Evolutionary conservation across 257 asterid genomes (phyloP).

Genomic region (Penstemon davidsonii): DNA sequence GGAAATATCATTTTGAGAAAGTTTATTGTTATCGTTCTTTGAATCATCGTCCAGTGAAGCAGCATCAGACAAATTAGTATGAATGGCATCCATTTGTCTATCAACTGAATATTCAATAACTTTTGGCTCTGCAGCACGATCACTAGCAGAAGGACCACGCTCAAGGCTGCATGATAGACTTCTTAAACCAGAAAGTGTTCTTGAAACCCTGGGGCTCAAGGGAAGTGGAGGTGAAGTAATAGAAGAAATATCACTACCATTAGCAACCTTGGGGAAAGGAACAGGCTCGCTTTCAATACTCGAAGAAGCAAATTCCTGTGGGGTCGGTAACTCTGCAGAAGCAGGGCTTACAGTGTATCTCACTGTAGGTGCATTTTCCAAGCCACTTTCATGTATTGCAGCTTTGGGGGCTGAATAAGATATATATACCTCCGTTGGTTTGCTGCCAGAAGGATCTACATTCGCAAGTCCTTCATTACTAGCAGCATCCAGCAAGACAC

Average conservation of each 20-base stretch:
- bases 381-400: conserved; percentile 46
- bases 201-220: conserved; percentile 75
- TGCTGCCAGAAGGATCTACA: conserved; percentile 52
- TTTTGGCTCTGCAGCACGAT: conserved; percentile 52
- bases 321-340: conserved; percentile 40
- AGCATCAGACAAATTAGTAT: conserved; percentile 56
- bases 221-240: conserved; percentile 65
- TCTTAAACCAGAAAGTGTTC: conserved; percentile 65
- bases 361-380: conserved; percentile 46
- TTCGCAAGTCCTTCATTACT: conserved; percentile 46
- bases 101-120: conserved; percentile 68
- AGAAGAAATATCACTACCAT: conserved; percentile 46
- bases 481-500: conserved; percentile 46
- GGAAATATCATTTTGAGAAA: conserved; percentile 60
- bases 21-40: conserved; percentile 51
- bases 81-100: conserved; percentile 57
- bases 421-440: conserved; percentile 45
- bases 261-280: conserved; percentile 39
- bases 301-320: conserved; percentile 52
- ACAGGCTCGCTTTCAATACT: conserved; percentile 48
- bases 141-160: conserved; percentile 40
- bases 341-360: conserved; percentile 46
- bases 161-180: conserved; percentile 63
- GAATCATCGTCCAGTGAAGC: conserved; percentile 57
- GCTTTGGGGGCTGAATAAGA: conserved; percentile 63